These are phyloP conservation scores for Voacanga thouarsii DNA, from an alignment of 257 asterid species.

Conservation along the genomic window DNA sequence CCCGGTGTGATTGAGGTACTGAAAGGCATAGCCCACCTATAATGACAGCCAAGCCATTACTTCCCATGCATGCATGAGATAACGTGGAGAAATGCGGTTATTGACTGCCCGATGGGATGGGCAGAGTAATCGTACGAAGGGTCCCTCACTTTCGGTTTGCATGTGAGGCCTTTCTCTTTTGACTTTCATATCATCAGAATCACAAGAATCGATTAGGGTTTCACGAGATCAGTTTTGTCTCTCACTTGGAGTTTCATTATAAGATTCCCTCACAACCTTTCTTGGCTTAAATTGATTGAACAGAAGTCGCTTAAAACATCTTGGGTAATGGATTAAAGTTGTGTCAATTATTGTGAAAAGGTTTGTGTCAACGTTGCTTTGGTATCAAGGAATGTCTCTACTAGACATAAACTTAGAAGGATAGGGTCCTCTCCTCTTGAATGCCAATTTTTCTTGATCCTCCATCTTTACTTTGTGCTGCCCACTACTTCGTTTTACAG, in stretches of 20 bases:
- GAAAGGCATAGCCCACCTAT: no score
- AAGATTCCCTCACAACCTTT: background rate
- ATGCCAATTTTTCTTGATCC: background rate
- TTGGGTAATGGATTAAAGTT: background rate
- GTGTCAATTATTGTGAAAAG: background rate
- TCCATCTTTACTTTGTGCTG: background rate
- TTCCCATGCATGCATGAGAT: no score
- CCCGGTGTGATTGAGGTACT: no score
- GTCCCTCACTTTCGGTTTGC: background rate
- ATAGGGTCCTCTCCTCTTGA: background rate
- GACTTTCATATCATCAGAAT: constrained; percentile 17
- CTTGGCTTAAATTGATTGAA: background rate
- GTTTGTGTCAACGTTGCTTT: background rate
- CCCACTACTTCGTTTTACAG: background rate
- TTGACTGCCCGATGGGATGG: background rate
- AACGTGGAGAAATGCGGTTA: background rate
- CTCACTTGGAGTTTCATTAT: background rate
- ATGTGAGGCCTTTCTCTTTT: constrained; percentile 19
- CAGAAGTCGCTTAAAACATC: background rate
- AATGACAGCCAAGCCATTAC: no score
- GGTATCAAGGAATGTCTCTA: background rate
- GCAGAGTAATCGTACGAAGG: no score
- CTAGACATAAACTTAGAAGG: background rate
- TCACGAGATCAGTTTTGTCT: constrained; percentile 7
- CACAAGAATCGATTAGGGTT: constrained; percentile 7